Percentiles rank a stretch among this genome's conserved stretches.
phyloP scores from a whole-genome alignment of 345 rosid species.

The Odontarrhena argentea region DNA sequence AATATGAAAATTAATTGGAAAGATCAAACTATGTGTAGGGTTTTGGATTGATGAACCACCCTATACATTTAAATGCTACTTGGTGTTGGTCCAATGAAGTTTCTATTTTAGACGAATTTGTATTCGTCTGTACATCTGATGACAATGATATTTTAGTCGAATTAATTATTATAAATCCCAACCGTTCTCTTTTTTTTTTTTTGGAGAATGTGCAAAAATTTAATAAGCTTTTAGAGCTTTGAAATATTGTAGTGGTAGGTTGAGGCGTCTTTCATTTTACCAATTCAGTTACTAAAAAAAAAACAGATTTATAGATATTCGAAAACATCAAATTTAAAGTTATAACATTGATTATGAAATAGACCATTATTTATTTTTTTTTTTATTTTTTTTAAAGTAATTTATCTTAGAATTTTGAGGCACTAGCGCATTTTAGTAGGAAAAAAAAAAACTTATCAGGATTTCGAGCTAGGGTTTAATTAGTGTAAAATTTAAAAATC shows the following conservation, averaged over 20 bases:
- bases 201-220: constrained; percentile 11
- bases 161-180: background rate
- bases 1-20: background rate
- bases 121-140: background rate
- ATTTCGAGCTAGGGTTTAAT: too few relatives aligned
- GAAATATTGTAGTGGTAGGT: background rate
- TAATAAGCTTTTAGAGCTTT: background rate
- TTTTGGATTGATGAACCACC: constrained; percentile 26
- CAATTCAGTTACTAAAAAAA: background rate
- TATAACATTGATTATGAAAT: too few relatives aligned
- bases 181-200: constrained; percentile 1
- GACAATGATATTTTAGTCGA: constrained; percentile 8
- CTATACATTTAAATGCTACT: background rate
- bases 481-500: too few relatives aligned
- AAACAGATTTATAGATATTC: too few relatives aligned
- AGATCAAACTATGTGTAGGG: constrained; percentile 3
- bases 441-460: too few relatives aligned
- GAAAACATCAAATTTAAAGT: too few relatives aligned
- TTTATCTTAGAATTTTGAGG: too few relatives aligned
- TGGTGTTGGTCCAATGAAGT: constrained; percentile 12
- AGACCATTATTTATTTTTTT: too few relatives aligned
- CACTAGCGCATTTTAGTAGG: too few relatives aligned
- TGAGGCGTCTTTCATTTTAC: background rate
- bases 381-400: too few relatives aligned
- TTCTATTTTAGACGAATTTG: constrained; percentile 9